Evolutionary conservation across 805 yeast genomes (phyloP), one percentile per base, ranked within the genome.

Genomic region (Spathaspora sp.): DNA sequence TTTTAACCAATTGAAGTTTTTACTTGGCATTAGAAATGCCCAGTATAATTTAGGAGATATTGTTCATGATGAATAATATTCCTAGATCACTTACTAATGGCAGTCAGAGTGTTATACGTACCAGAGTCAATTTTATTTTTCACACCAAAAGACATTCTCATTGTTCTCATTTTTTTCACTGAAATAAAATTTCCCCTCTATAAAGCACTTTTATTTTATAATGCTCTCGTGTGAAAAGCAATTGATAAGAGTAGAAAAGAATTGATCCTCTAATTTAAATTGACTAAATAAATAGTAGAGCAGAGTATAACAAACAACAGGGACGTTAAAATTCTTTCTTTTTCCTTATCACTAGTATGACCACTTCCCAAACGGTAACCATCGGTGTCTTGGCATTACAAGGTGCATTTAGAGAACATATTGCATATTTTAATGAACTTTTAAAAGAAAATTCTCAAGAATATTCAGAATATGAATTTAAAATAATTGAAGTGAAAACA

Each of bases 351-450:
- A 11, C 32, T 11, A 29, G 14, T 23, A 60, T 60, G 61, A 55
- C 60, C 3, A 53, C 51, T 3, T 42, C 50, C 5, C 51, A 48
- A 49, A 29, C 48, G 6, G 35, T 65, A 14, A 63, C 60, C 2
- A 73, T 87, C 10, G 96, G 96, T 3, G 91, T 88, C 1, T 66
- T 88, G 49, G 88, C 93, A 0, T 74, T 87, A 17, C 96, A 87
- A 62, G 96, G 96, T 5, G 92, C 94, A 0, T 88, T 86, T 61
- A 63, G 70, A 16, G 96, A 87, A 60, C 96, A 87, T 62, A 67
- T 84, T 6, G 65, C 71, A 2, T 81, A 78, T 59, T 67, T 87
- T 42, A 60, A 73, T 16, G 54, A 60, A 16, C 65, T 82, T 50
- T 45, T 48, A 1, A 47, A 46, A 8, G n/a, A 51, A 12, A 55